Conservation (phyloP, 441 rosid genomes). For the Oxalis stricta region DNA sequence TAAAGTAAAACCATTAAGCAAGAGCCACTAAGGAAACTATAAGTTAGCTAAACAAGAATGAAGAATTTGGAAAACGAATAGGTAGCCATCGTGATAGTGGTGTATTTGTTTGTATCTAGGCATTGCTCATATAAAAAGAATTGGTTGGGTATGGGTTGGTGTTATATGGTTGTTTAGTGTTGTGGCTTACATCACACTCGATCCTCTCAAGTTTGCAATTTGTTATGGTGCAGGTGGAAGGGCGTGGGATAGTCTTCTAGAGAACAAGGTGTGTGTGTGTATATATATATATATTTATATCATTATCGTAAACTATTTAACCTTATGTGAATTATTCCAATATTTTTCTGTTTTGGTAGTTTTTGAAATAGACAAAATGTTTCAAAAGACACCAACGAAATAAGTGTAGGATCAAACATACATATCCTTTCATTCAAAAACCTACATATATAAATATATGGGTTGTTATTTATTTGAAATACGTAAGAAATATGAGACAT, state of each 20-base stretch:
- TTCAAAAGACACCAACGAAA: too few species aligned
- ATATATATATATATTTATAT: too few species aligned
- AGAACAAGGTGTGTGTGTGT: conserved; percentile 94
- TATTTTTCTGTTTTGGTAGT: background rate
- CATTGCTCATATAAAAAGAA: conserved; percentile 54
- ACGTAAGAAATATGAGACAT: too few species aligned
- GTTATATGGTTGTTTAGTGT: conserved; percentile 69
- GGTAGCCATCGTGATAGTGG: conserved; percentile 68
- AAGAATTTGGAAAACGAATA: conserved; percentile 9
- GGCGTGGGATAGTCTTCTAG: conserved; percentile 77
- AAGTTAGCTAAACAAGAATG: conserved; percentile 46
- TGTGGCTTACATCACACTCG: conserved; percentile 63
- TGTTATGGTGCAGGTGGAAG: conserved; percentile 63
- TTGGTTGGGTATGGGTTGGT: conserved; percentile 94
- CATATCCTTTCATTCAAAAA: too few species aligned
- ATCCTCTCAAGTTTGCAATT: conserved; percentile 53
- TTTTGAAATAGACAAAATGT: conserved; percentile 60
- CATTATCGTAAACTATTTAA: too few species aligned
- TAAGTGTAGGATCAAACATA: too few species aligned
- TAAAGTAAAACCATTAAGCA: conserved; percentile 36
- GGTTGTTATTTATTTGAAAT: too few species aligned
- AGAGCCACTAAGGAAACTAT: conserved; percentile 34
- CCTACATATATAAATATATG: too few species aligned
- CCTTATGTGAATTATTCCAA: background rate
- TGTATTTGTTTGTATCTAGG: conserved; percentile 72